Base-by-base conservation (phyloP, 352 stramenopile species). In the Globisporangium emineosum region DNA sequence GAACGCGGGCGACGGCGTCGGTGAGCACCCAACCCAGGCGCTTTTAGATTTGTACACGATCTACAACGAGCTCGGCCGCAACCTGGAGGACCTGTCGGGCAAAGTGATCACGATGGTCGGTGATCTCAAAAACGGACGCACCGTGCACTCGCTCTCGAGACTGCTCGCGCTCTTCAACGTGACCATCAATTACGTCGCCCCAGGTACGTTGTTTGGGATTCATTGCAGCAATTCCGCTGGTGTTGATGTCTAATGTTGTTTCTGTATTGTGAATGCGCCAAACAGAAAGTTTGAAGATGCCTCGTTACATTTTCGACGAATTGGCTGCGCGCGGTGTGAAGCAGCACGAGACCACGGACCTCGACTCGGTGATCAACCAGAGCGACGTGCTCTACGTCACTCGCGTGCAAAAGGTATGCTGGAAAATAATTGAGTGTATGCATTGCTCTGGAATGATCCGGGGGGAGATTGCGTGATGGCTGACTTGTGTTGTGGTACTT, bases 371-470 rank as follows among this genome's bases (percentile, higher is more conserved):
- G 15, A 76, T 99, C 30, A 74, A 78, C 57, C 72, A 91, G 33
- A 98, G 95, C 17, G 91, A 99, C 78, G 96, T 99, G 62, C 82
- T 99, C 23, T 99, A 99, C 82, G 94, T 99, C 45, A 99, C 97
- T 2, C 89, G 98, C 53, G 86, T 99, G 50, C 98, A 99, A 71
- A 98, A 94, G 75, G 79, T 75, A 62, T 33, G 35, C 12, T 21
- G 32, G 40, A 0, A 15, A 43, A 21, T 17, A 45, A 45, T 37
- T 37, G 2, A 6, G 5, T 8, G 8, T 37, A 8, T 3, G 32
- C 32, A 12, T 9, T 21, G 40, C 40, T 45, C 17, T 10, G 40
- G 15, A 45, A 45, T 10, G 40, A 45, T 17, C 19, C 21, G 40
- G 15, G 7, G 7, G 17, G 1, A 3, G 19, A 21, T 45, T 45